Base-by-base conservation (phyloP, 1,284 basidiomycete species). In the Cystodermella granulosa region DNA sequence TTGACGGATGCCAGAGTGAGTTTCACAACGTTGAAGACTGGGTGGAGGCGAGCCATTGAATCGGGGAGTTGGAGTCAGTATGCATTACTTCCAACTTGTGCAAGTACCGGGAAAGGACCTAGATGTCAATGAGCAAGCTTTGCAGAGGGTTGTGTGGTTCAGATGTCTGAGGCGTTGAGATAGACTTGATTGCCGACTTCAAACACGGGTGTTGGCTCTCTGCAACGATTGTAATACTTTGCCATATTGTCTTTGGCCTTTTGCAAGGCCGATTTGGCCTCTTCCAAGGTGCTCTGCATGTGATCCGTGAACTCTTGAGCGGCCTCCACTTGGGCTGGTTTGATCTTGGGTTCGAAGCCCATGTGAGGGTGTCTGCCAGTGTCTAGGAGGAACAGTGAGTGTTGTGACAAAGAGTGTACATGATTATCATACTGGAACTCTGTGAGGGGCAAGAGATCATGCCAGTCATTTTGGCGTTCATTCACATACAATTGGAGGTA, bases 91-190 rank as follows among this genome's bases (percentile, higher is more conserved):
- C n/a, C n/a, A n/a, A n/a, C n/a, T n/a, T n/a, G 53, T 24, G 60
- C 34, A 1, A 43, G 38, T 22, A 74, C 56, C 5, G 45, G 45
- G 54, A 60, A 75, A 1, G 69, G 73, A 21, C 72, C 69, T 15
- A 60, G 40, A 8, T 50, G 43, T 43, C 57, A 58, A 20, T 59
- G 46, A 17, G 58, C 60, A 3, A 72, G 52, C 47, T 70, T 71
- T 51, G 60, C 61, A 4, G 52, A 51, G 3, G 65, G 64, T 2
- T 59, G 44, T 1, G 51, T 50, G 1, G 53, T 67, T 4, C 39
- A 20, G n/a, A 69, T 57, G 50, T 72, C 55, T 18, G 39, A 47
- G 1, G 47, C 42, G 14, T 59, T 55, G 4, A 69, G 52, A 48
- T 48, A 60, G 2, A 70, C 67, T 16, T 49, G 48, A 24, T 68